Evolutionary conservation across 2,329 filamentous ascomycete species (phyloP).

Genomic region (Furcasterigmium sp.): DNA sequence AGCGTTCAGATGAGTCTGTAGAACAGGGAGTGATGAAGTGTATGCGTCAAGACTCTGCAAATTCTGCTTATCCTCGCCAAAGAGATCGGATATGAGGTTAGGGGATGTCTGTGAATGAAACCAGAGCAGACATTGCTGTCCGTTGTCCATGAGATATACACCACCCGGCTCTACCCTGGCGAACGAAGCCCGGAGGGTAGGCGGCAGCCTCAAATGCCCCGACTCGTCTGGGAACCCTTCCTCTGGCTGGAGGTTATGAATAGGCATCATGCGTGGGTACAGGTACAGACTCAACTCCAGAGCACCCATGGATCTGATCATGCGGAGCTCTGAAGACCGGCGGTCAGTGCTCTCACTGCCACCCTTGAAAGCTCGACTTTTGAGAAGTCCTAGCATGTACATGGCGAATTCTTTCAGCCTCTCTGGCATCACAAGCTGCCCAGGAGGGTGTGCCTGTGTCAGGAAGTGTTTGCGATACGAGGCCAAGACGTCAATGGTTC

Average conservation of each 20-base stretch:
- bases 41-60: conserved; percentile 79
- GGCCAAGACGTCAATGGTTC: conserved; percentile 86
- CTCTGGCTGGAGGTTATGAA: conserved; percentile 82
- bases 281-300: conserved; percentile 86
- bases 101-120: conserved; percentile 88
- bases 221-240: conserved; percentile 94
- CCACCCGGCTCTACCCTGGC: conserved; percentile 86
- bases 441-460: conserved; percentile 74
- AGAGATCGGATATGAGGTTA: conserved; percentile 84
- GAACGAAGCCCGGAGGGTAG: conserved; percentile 76
- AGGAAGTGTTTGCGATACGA: conserved; percentile 92
- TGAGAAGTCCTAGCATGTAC: conserved; percentile 87
- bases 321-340: conserved; percentile 83
- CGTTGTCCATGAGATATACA: conserved; percentile 92
- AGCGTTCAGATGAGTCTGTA: conserved; percentile 89
- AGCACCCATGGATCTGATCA: conserved; percentile 83
- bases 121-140: conserved; percentile 88
- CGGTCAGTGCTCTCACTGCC: conserved; percentile 88
- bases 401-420: conserved; percentile 94
- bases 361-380: conserved; percentile 89
- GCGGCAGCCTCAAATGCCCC: conserved; percentile 81
- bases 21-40: conserved; percentile 70
- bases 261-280: conserved; percentile 86
- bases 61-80: conserved; percentile 67
- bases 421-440: conserved; percentile 91